phyloP scores from a whole-genome alignment of 2,329 filamentous ascomycete genomes.

The Aspergillus clavatus region DNA sequence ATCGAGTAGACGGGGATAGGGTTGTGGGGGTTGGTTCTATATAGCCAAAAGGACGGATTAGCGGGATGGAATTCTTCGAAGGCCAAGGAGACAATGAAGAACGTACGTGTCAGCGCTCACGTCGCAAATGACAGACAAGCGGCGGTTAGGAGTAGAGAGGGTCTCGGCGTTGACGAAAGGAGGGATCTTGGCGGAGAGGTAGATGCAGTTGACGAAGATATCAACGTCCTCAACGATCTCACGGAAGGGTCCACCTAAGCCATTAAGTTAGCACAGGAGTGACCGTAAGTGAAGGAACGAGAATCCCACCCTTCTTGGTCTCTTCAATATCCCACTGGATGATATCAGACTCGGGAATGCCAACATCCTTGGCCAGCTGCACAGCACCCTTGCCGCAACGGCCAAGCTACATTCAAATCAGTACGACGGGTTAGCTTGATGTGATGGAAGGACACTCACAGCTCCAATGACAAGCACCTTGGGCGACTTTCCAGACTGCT shows the following conservation, averaged over 20 bases:
- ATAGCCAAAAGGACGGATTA: neutral
- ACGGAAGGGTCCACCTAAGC: conserved; percentile 62
- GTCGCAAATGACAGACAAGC: conserved; percentile 75
- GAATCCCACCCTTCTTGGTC: conserved; percentile 56
- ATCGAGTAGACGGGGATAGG: conserved; percentile 70
- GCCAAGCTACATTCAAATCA: conserved; percentile 28
- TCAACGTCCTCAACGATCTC: conserved; percentile 67
- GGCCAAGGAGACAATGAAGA: conserved; percentile 26
- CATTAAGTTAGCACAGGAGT: conserved; percentile 20
- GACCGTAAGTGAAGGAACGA: neutral
- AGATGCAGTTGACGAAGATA: conserved; percentile 86
- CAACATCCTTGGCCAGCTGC: conserved; percentile 70
- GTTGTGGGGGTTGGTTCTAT: conserved; percentile 46
- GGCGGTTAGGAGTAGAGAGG: conserved; percentile 63
- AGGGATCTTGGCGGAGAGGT: conserved; percentile 71
- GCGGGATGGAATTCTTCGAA: conserved; percentile 1
- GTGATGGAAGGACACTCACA: conserved; percentile 31
- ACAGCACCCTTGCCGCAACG: conserved; percentile 82
- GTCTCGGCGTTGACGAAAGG: conserved; percentile 72
- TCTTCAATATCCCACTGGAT: conserved; percentile 74
- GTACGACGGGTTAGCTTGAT: neutral
- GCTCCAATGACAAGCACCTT: conserved; percentile 79
- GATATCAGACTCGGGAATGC: conserved; percentile 65
- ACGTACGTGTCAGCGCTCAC: conserved; percentile 49
- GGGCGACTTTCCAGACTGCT: conserved; percentile 63